A percentile compares a stretch with the other conserved stretches of the same genome.
phyloP scores from a whole-genome alignment of 2,329 filamentous ascomycete species.

The Xylariomycetidae sp. region DNA sequence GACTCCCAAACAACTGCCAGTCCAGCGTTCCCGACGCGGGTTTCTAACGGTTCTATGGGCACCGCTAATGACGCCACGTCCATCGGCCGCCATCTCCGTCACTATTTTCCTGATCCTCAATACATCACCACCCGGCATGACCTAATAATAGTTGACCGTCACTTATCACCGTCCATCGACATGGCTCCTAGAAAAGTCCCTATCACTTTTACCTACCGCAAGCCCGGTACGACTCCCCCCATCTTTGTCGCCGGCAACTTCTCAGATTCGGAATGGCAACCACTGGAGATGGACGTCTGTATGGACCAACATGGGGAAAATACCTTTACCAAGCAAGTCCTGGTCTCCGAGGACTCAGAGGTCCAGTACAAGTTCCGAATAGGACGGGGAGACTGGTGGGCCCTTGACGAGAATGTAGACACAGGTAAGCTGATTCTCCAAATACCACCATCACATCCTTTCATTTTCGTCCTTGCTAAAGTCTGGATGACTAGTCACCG shows the following conservation, averaged over 20 bases:
- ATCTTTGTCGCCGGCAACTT: conserved; percentile 69
- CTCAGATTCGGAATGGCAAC: conserved; percentile 61
- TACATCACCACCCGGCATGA: conserved; percentile 12
- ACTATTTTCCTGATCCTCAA: conserved; percentile 4
- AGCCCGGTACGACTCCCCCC: conserved; percentile 57
- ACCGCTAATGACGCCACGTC: neutral
- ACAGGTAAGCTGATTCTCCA: conserved; percentile 40
- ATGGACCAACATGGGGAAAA: conserved; percentile 48
- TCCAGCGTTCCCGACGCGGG: no score
- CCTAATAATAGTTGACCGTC: conserved; percentile 11
- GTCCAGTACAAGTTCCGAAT: conserved; percentile 74
- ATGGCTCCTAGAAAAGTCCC: conserved; percentile 36
- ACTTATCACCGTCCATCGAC: conserved; percentile 9
- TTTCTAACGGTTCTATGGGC: no score
- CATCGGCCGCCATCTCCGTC: neutral
- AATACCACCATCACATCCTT: neutral
- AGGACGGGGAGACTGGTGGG: conserved; percentile 65
- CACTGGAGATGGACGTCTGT: conserved; percentile 58
- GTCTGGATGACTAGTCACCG: conserved; percentile 31
- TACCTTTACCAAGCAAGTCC: conserved; percentile 53
- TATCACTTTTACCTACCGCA: conserved; percentile 57
- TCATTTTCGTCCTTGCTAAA: neutral
- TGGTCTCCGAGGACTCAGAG: conserved; percentile 50
- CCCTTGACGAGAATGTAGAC: conserved; percentile 57
- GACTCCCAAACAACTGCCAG: no score